These are phyloP conservation scores for Macrocybe gigantea DNA, from an alignment of 768 basidiomycete species.

Conservation along the genomic window DNA sequence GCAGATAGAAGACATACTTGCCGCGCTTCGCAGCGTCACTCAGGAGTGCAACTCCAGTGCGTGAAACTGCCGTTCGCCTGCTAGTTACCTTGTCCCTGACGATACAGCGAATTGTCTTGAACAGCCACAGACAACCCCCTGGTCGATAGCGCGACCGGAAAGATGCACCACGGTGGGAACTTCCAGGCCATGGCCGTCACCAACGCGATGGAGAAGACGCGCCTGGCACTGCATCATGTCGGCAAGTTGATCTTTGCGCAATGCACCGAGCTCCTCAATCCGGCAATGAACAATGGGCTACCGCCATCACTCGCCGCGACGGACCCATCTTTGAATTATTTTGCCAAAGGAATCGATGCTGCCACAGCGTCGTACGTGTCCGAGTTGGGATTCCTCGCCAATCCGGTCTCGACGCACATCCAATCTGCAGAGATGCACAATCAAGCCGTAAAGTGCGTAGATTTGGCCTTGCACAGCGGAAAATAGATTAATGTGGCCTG, in stretches of 20 bases:
- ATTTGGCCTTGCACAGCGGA: not conserved
- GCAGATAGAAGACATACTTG: conserved; percentile 68
- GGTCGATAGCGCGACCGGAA: conserved; percentile 58
- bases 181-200: conserved; percentile 83
- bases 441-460: conserved; percentile 70
- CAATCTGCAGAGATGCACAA: conserved; percentile 86
- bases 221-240: conserved; percentile 62
- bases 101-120: conserved; percentile 3
- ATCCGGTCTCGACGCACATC: conserved; percentile 72
- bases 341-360: conserved; percentile 75
- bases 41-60: conserved; percentile 77
- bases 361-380: conserved; percentile 72
- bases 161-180: conserved; percentile 76
- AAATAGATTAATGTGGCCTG: not conserved
- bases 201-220: conserved; percentile 82
- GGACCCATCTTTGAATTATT: conserved; percentile 73
- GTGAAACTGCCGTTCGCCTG: conserved; percentile 15
- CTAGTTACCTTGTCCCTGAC: not conserved
- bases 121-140: conserved; percentile 81
- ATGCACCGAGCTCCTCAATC: conserved; percentile 70
- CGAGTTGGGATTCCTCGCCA: conserved; percentile 73
- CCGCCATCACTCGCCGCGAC: conserved; percentile 70
- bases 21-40: conserved; percentile 51
- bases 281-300: conserved; percentile 76
- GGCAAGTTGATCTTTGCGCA: conserved; percentile 70